phyloP scores from a whole-genome alignment of 306 rosid genomes.

The Cajanus cajan region DNA sequence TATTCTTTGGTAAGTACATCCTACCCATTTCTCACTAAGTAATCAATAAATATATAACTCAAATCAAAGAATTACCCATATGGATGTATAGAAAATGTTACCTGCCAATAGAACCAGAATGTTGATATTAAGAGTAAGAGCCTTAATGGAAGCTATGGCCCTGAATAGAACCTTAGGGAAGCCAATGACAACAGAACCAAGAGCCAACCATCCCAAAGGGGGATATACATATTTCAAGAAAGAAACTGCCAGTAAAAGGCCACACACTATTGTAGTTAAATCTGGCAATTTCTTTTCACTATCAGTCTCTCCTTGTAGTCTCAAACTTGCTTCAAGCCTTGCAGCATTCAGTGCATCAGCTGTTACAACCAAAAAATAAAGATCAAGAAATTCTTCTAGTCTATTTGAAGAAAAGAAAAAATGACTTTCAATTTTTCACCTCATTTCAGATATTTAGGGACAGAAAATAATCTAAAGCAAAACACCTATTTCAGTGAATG shows the following conservation, averaged over 20 bases:
- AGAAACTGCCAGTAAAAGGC: constrained; percentile 57
- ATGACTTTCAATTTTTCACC: background rate
- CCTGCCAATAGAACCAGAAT: constrained; percentile 73
- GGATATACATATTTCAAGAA: constrained; percentile 55
- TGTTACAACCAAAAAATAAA: constrained; percentile 31
- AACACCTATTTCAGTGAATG: background rate
- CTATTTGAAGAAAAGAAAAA: background rate
- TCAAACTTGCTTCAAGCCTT: constrained; percentile 73
- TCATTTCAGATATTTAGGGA: background rate
- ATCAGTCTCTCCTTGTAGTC: constrained; percentile 48
- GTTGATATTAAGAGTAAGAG: constrained; percentile 71
- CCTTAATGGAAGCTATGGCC: constrained; percentile 49
- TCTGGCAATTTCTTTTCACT: constrained; percentile 70
- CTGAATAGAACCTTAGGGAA: constrained; percentile 52
- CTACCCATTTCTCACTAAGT: background rate
- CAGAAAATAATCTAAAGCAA: background rate
- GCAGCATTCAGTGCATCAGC: constrained; percentile 68
- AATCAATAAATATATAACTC: background rate
- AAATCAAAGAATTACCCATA: background rate
- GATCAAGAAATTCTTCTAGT: background rate
- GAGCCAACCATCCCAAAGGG: constrained; percentile 65
- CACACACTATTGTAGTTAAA: constrained; percentile 52
- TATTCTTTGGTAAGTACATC: background rate
- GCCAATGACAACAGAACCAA: constrained; percentile 69
- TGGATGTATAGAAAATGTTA: constrained; percentile 25